Evolutionary conservation across 2,329 filamentous ascomycete species (phyloP).

Genomic region (Torrubiellomyces zombiae): DNA sequence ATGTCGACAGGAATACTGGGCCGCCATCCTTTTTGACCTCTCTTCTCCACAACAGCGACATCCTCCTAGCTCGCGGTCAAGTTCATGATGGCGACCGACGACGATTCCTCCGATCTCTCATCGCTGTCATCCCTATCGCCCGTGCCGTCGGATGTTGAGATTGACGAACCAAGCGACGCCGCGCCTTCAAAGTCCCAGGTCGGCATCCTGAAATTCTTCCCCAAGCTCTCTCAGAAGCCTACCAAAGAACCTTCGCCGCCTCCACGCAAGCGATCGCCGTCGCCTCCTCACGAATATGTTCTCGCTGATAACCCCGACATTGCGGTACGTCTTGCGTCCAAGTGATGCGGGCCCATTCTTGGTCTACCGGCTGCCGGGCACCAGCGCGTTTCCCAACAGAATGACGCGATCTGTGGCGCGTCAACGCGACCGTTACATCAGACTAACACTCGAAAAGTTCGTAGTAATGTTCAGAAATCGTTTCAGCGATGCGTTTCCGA

Average conservation of each 20-base stretch:
- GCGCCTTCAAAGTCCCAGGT: constrained; percentile 30
- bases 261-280: constrained; percentile 64
- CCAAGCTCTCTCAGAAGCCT: constrained; percentile 34
- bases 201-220: constrained; percentile 53
- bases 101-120: constrained; percentile 48
- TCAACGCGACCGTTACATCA: constrained; percentile 6
- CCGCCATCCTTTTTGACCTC: constrained; percentile 12
- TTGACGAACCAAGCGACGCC: constrained; percentile 27
- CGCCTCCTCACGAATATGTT: constrained; percentile 78
- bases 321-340: constrained; percentile 48
- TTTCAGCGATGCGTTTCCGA: constrained; percentile 77
- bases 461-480: constrained; percentile 96
- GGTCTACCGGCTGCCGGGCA: too few relatives aligned
- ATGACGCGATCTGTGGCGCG: constrained; percentile 39
- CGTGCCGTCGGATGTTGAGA: constrained; percentile 26
- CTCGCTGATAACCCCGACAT: constrained; percentile 84
- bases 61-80: constrained; percentile 8
- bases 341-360: constrained; percentile 12
- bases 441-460: constrained; percentile 44
- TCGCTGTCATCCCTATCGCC: constrained; percentile 34
- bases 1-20: too few relatives aligned
- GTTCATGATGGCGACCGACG: constrained; percentile 37
- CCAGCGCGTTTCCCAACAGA: too few relatives aligned
- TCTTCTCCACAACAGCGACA: constrained; percentile 12
- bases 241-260: constrained; percentile 46